Evolutionary conservation across 768 basidiomycete genomes (phyloP).

Genomic region (Hysterangium stoloniferum): DNA sequence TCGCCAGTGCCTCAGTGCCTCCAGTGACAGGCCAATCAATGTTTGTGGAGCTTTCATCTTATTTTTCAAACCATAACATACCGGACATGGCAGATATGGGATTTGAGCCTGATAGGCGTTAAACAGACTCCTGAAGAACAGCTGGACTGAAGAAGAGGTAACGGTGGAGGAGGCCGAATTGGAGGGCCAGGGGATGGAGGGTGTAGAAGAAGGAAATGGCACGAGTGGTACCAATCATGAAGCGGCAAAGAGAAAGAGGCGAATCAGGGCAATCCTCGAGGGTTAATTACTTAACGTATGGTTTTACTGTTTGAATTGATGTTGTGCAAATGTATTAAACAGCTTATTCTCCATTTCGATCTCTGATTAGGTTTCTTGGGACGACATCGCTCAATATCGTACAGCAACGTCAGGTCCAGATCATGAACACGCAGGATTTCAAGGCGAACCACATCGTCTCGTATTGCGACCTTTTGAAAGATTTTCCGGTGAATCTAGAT

Average conservation of each 20-base stretch:
- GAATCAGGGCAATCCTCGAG: too few relatives aligned
- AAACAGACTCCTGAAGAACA: constrained; percentile 98
- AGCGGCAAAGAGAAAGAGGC: constrained; percentile 9
- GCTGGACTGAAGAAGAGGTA: constrained; percentile 82
- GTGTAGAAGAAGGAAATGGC: constrained; percentile 38
- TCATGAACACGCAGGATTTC: too few relatives aligned
- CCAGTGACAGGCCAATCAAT: constrained; percentile 87
- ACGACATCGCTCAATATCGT: too few relatives aligned
- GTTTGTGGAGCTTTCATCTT: neutral
- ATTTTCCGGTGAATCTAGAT: too few relatives aligned
- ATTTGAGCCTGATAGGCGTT: constrained; percentile 80
- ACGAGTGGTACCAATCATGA: constrained; percentile 8
- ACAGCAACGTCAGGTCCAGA: too few relatives aligned
- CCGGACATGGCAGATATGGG: constrained; percentile 60
- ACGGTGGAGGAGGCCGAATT: constrained; percentile 80
- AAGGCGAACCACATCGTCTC: too few relatives aligned
- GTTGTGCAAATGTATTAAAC: too few relatives aligned
- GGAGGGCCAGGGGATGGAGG: constrained; percentile 75
- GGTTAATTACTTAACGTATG: too few relatives aligned
- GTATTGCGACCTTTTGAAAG: too few relatives aligned
- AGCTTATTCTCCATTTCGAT: too few relatives aligned
- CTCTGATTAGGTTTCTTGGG: too few relatives aligned
- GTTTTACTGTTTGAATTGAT: too few relatives aligned
- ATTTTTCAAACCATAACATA: neutral
- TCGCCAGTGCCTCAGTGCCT: constrained; percentile 94